These are phyloP conservation scores for Diaporthe caulivora DNA, from an alignment of 2,329 filamentous ascomycete species.

Conservation along the genomic window DNA sequence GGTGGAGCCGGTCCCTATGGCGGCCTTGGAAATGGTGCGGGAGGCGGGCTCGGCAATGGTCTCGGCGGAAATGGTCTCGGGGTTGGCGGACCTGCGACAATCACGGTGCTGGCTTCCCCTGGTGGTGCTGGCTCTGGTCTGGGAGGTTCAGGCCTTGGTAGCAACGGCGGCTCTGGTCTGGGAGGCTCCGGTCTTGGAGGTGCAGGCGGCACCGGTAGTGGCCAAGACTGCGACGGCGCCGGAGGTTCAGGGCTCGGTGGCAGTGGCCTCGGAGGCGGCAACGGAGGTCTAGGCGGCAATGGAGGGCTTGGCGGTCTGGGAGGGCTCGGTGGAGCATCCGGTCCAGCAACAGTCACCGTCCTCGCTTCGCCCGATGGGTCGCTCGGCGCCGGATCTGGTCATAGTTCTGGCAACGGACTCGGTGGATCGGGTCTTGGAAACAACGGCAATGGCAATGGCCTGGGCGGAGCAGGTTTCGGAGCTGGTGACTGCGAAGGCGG, in stretches of 20 bases:
- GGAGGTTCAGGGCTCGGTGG: slow-evolving; percentile 20
- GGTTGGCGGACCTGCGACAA: slow-evolving; percentile 32
- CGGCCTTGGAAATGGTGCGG: slow-evolving; percentile 27
- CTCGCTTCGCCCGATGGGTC: slow-evolving; percentile 23
- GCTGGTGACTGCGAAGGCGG: slow-evolving; percentile 6
- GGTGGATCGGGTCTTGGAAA: slow-evolving; percentile 26
- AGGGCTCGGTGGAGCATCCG: slow-evolving; percentile 28
- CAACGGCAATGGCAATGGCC: slow-evolving; percentile 26
- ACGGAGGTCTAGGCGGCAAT: slow-evolving; percentile 34
- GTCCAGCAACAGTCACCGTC: slow-evolving; percentile 35
- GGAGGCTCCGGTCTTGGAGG: slow-evolving; percentile 31
- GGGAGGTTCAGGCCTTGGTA: slow-evolving; percentile 24
- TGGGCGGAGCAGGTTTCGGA: slow-evolving; percentile 21
- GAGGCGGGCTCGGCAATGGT: slow-evolving; percentile 27
- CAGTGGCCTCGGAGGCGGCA: slow-evolving; percentile 19
- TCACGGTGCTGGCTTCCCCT: slow-evolving; percentile 35
- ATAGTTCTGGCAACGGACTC: slow-evolving; percentile 25
- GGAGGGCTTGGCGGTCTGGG: slow-evolving; percentile 34
- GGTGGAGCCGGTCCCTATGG: not conserved
- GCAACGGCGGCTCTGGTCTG: slow-evolving; percentile 21
- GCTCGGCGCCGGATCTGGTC: slow-evolving; percentile 24
- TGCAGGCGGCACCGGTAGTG: slow-evolving; percentile 14
- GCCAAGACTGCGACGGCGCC: slow-evolving; percentile 28
- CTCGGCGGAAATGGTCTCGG: slow-evolving; percentile 36
- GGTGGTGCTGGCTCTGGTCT: slow-evolving; percentile 30